These are phyloP conservation scores for Mucor racemosus DNA, from an alignment of 371 early-diverging fungal species.

Conservation along the genomic window DNA sequence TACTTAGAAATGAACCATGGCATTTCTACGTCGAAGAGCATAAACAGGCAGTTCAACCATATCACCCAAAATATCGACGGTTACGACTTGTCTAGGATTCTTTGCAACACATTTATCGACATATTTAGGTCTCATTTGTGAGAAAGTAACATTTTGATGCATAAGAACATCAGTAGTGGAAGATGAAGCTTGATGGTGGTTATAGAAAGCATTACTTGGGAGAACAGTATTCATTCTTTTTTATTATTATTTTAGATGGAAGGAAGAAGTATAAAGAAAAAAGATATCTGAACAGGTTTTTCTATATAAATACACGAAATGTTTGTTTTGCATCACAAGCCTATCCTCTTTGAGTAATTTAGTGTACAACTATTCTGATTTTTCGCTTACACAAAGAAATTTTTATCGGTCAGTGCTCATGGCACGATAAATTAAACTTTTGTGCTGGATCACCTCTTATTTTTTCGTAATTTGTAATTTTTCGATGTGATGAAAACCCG, in stretches of 20 bases:
- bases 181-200: not conserved
- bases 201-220: not conserved
- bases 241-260: not conserved
- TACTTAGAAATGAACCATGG: constrained; percentile 26
- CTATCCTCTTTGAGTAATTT: not conserved
- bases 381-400: constrained; percentile 2
- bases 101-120: constrained; percentile 26
- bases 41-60: constrained; percentile 37
- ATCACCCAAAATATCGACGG: constrained; percentile 34
- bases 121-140: constrained; percentile 22
- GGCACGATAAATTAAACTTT: not conserved
- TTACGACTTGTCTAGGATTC: constrained; percentile 26
- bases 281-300: not conserved
- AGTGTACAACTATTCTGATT: not conserved
- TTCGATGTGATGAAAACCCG: not conserved
- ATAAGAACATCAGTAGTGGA: not conserved
- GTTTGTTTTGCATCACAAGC: constrained; percentile 6
- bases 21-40: constrained; percentile 43
- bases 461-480: not conserved
- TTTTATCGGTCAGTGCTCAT: constrained; percentile 5
- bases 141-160: constrained; percentile 10
- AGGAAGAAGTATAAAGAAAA: constrained; percentile 1
- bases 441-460: not conserved
- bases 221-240: constrained; percentile 15
- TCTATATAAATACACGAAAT: not conserved